A percentile compares a stretch with the other conserved stretches of the same genome.
Evolutionary conservation across 768 basidiomycete species (phyloP).

Genomic region (Obba rivulosa): DNA sequence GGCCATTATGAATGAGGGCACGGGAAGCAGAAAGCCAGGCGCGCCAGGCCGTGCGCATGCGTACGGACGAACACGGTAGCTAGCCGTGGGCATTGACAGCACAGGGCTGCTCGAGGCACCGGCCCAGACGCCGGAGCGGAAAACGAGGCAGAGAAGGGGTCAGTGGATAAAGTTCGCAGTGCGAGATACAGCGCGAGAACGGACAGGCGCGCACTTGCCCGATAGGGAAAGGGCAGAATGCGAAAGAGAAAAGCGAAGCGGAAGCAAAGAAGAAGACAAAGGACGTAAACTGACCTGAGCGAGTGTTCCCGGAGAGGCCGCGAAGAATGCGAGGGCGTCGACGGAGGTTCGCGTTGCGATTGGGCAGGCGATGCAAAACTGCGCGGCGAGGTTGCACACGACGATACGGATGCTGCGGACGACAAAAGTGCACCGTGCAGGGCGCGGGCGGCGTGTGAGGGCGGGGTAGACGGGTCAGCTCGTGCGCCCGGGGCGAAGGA

Average conservation of each 20-base stretch:
- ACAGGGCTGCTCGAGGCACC: too few relatives aligned
- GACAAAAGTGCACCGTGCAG: constrained; percentile 10
- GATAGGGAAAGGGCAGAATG: background rate
- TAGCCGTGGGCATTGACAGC: too few relatives aligned
- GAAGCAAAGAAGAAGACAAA: constrained; percentile 8
- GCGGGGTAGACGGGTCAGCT: constrained; percentile 14
- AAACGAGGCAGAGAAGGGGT: background rate
- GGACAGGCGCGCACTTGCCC: background rate
- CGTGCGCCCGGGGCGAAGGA: constrained; percentile 15
- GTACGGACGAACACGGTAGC: too few relatives aligned
- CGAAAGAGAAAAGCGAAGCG: constrained; percentile 8
- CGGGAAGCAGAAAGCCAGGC: too few relatives aligned
- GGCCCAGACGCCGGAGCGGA: too few relatives aligned
- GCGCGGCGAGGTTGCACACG: constrained; percentile 8
- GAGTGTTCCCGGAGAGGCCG: constrained; percentile 14
- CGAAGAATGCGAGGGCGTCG: constrained; percentile 17
- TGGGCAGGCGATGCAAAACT: constrained; percentile 2
- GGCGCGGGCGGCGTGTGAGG: constrained; percentile 8
- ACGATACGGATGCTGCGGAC: constrained; percentile 12
- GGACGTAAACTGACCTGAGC: constrained; percentile 15
- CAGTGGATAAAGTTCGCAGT: constrained; percentile 12
- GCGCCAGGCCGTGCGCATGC: too few relatives aligned
- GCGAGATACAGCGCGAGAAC: background rate
- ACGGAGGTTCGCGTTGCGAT: constrained; percentile 10
- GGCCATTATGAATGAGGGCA: too few relatives aligned